A percentile compares a stretch with the other conserved stretches of the same genome.
Conservation (phyloP, 2,329 filamentous ascomycete species). For the Botrytis elliptica region DNA sequence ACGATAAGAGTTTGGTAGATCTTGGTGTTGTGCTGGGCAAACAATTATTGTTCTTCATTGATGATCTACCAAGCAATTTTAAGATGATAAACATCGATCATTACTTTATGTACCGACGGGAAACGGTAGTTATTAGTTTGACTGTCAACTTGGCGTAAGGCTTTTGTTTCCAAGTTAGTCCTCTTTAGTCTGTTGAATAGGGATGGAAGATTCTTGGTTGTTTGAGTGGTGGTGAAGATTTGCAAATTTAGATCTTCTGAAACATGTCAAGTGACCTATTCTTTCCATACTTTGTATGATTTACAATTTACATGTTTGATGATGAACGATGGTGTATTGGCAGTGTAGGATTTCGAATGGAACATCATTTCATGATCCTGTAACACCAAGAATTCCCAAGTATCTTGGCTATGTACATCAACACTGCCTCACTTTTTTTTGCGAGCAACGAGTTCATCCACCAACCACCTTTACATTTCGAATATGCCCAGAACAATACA, state of each 20-base stretch:
- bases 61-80: constrained; percentile 1
- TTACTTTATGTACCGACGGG: neutral
- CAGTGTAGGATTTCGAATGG: neutral
- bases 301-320: neutral
- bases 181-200: neutral
- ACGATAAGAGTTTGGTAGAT: constrained; percentile 5
- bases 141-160: constrained; percentile 4
- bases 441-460: constrained; percentile 5
- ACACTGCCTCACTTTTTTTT: neutral
- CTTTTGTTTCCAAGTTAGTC: constrained; percentile 2
- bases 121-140: constrained; percentile 13
- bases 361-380: constrained; percentile 7
- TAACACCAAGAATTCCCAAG: constrained; percentile 15
- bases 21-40: constrained; percentile 15
- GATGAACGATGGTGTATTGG: neutral
- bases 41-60: neutral
- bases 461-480: constrained; percentile 1
- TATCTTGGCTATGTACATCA: constrained; percentile 16
- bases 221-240: neutral
- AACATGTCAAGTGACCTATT: constrained; percentile 16
- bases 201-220: neutral
- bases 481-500: neutral
- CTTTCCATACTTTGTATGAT: neutral
- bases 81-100: neutral
- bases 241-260: constrained; percentile 12